phyloP scores from a whole-genome alignment of 2,329 filamentous ascomycete species.

The Albifimbria verrucaria region DNA sequence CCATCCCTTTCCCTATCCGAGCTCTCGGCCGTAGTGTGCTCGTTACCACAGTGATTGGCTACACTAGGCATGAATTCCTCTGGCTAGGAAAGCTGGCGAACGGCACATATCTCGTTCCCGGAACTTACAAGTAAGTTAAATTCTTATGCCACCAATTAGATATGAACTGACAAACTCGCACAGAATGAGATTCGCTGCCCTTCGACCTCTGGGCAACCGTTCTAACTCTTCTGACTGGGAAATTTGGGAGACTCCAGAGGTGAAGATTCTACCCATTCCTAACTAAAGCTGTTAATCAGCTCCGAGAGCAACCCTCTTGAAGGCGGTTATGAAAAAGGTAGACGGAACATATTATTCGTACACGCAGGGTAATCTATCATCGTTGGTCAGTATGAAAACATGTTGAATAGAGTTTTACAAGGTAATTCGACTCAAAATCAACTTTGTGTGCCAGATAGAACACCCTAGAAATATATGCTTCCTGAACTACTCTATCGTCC shows the following conservation, averaged over 20 bases:
- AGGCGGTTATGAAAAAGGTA: too few relatives aligned
- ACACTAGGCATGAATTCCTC: not conserved
- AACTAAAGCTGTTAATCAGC: too few relatives aligned
- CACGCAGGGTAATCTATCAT: too few relatives aligned
- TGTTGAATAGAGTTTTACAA: too few relatives aligned
- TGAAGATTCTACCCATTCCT: not conserved
- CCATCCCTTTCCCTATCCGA: not conserved
- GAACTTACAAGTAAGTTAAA: not conserved
- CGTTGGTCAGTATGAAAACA: too few relatives aligned
- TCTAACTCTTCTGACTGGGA: not conserved
- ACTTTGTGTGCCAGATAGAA: too few relatives aligned
- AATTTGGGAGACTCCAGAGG: not conserved
- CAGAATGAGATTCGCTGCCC: not conserved
- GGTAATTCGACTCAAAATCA: too few relatives aligned
- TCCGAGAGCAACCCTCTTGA: too few relatives aligned
- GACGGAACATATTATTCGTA: too few relatives aligned
- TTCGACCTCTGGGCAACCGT: not conserved
- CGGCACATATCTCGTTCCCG: not conserved
- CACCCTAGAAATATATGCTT: too few relatives aligned
- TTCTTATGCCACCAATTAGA: not conserved
- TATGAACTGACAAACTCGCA: not conserved
- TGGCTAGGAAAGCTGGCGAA: not conserved
- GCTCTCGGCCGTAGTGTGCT: not conserved
- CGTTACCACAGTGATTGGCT: not conserved
- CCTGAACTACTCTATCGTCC: too few relatives aligned